A percentile compares a stretch with the other conserved stretches of the same genome.
Evolutionary conservation across 148 eudicot genomes (phyloP).

Genomic region (Chenopodium berlandieri): DNA sequence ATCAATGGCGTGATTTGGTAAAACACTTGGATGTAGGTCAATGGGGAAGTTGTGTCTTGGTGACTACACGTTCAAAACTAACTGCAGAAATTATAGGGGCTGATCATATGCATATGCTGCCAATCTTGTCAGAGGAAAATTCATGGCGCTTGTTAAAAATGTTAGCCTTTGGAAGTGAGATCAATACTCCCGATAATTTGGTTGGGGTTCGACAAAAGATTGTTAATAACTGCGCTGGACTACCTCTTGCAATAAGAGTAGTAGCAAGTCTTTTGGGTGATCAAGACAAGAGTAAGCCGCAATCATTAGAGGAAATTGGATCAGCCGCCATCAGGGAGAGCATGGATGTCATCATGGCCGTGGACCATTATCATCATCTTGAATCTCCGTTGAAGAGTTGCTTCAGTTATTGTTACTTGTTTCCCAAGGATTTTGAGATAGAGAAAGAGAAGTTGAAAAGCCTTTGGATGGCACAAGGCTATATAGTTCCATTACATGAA

Average conservation of each 20-base stretch:
- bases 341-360: too few species aligned
- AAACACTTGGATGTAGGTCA: neutral
- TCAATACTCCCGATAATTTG: neutral
- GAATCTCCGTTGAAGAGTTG: neutral
- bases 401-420: neutral
- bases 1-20: neutral
- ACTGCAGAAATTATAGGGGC: neutral
- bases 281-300: neutral
- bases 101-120: neutral
- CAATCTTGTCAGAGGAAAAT: neutral
- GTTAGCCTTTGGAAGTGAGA: too few species aligned
- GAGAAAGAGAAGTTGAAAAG: neutral
- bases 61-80: neutral
- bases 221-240: neutral
- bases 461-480: conserved; percentile 8
- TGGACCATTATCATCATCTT: neutral
- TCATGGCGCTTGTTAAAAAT: neutral
- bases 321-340: too few species aligned
- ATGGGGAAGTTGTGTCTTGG: neutral
- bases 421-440: neutral
- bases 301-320: neutral
- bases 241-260: neutral
- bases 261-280: neutral
- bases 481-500: neutral
- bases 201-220: neutral